Evolutionary conservation across 2,329 filamentous ascomycete species (phyloP).

Genomic region (Aspergillus tubingensis): DNA sequence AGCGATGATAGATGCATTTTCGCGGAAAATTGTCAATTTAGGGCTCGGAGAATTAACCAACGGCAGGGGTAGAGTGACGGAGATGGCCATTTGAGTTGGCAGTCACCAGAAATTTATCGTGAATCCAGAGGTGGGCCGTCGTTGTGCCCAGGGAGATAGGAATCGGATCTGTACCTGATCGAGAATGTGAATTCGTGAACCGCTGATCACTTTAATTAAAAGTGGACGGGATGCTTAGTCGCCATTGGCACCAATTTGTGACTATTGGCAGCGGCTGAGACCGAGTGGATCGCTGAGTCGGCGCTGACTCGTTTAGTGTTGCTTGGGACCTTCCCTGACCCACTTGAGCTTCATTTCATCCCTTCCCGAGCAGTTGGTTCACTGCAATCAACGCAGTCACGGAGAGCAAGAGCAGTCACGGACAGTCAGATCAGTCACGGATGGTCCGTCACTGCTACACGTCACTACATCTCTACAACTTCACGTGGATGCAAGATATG

Average conservation of each 20-base stretch:
- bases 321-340: neutral
- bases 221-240: neutral
- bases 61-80: neutral
- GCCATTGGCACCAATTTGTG: neutral
- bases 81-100: neutral
- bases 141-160: neutral
- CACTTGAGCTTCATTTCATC: neutral
- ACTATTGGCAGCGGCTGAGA: neutral
- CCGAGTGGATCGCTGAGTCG: neutral
- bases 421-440: neutral
- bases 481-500: neutral
- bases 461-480: neutral
- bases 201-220: neutral
- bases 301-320: neutral
- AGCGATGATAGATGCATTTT: constrained; percentile 23
- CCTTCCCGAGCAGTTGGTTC: neutral
- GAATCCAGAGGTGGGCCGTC: neutral
- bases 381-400: neutral
- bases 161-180: neutral
- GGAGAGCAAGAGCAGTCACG: neutral
- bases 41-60: neutral
- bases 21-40: neutral
- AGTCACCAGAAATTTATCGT: neutral
- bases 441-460: neutral
- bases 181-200: neutral